phyloP scores from a whole-genome alignment of 129 eudicot genomes.

The Artemisia tridentata region DNA sequence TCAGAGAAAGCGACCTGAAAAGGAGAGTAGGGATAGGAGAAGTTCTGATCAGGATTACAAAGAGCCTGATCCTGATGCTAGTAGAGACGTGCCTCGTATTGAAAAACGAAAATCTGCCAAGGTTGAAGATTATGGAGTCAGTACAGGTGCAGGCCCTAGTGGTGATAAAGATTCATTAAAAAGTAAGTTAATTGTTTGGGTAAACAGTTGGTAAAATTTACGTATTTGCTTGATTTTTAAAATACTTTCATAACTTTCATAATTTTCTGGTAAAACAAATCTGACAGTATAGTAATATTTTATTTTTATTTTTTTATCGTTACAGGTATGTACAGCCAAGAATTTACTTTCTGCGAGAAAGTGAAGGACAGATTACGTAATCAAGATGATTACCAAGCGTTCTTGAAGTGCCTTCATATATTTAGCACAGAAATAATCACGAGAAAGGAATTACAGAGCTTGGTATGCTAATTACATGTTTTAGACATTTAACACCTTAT shows the following conservation, averaged over 20 bases:
- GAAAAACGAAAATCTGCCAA: conserved; percentile 77
- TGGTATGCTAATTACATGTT: conserved; percentile 52
- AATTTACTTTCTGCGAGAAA: conserved; percentile 84
- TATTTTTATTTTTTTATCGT: conserved; percentile 5
- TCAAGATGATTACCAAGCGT: conserved; percentile 94
- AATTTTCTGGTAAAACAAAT: neutral
- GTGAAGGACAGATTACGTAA: conserved; percentile 82
- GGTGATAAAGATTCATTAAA: conserved; percentile 72
- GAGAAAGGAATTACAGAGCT: conserved; percentile 74
- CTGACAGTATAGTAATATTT: neutral
- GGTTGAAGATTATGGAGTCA: conserved; percentile 66
- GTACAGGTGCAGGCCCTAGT: conserved; percentile 40
- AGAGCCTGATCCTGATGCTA: conserved; percentile 58
- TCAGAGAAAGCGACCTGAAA: conserved; percentile 63
- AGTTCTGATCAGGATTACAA: conserved; percentile 66
- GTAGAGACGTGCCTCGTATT: conserved; percentile 42
- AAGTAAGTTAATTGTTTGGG: conserved; percentile 52
- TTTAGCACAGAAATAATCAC: conserved; percentile 96
- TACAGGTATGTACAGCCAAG: conserved; percentile 74
- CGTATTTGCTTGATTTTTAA: neutral
- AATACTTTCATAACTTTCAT: too few species aligned
- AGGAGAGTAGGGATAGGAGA: conserved; percentile 60
- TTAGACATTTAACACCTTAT: conserved; percentile 1
- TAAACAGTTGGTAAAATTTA: neutral
- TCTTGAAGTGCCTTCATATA: conserved; percentile 93